phyloP scores from a whole-genome alignment of 1,284 basidiomycete genomes.

The Violaceomyces palustris region DNA sequence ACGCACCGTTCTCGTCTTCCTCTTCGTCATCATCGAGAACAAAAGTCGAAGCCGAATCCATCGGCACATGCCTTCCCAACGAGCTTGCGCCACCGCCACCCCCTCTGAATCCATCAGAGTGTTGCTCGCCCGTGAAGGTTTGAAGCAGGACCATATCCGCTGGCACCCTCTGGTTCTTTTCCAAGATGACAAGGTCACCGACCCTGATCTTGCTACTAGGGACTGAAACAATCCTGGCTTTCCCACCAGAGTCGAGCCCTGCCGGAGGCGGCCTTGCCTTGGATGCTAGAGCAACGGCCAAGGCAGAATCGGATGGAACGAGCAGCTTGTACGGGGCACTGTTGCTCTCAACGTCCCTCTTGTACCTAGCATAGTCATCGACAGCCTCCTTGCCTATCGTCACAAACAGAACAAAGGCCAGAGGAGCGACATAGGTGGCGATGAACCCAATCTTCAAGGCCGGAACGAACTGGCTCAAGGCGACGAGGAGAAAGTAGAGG shows the following conservation, averaged over 20 bases:
- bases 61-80: too few relatives aligned
- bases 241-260: constrained; percentile 13
- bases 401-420: constrained; percentile 87
- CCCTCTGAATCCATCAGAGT: too few relatives aligned
- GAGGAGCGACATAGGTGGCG: constrained; percentile 88
- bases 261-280: constrained; percentile 12
- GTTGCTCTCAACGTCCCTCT: constrained; percentile 88
- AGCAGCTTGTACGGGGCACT: constrained; percentile 83
- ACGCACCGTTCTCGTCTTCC: constrained; percentile 7
- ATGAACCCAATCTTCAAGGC: constrained; percentile 98
- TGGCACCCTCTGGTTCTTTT: constrained; percentile 96
- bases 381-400: constrained; percentile 99
- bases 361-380: constrained; percentile 90
- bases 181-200: constrained; percentile 82
- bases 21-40: constrained; percentile 36
- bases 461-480: constrained; percentile 90
- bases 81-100: too few relatives aligned
- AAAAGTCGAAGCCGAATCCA: constrained; percentile 13
- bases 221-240: constrained; percentile 26
- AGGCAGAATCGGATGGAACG: constrained; percentile 54
- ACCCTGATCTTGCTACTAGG: constrained; percentile 85
- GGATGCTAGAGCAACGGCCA: constrained; percentile 14
- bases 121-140: constrained; percentile 60
- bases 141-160: constrained; percentile 86
- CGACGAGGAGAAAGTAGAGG: constrained; percentile 94